phyloP scores from a whole-genome alignment of 2,329 filamentous ascomycete species.

The Lachnellula subtilissima region DNA sequence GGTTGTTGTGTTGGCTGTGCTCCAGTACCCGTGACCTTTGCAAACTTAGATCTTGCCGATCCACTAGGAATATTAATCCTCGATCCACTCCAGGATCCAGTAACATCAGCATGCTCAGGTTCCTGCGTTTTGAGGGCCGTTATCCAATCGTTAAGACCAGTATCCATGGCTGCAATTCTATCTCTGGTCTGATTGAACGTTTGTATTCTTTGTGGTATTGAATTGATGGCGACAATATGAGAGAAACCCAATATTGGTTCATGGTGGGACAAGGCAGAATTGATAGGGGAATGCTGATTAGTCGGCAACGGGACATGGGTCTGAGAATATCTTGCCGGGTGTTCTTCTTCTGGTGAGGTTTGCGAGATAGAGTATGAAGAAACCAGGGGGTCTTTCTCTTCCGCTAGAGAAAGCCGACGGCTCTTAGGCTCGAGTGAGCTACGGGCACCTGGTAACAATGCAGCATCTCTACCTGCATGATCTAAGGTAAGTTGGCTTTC shows the following conservation, averaged over 20 bases:
- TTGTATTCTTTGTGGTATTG: constrained; percentile 62
- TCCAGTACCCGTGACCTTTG: constrained; percentile 14
- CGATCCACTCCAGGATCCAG: constrained; percentile 14
- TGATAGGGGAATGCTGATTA: constrained; percentile 14
- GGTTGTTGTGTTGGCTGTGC: constrained; percentile 37
- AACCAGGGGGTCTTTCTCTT: constrained; percentile 41
- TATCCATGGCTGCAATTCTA: constrained; percentile 67
- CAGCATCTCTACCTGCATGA: constrained; percentile 14
- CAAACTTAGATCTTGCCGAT: constrained; percentile 20
- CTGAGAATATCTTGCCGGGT: constrained; percentile 30
- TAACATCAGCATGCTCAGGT: constrained; percentile 43
- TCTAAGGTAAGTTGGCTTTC: constrained; percentile 1
- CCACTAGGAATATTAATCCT: constrained; percentile 12
- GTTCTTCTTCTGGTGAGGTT: constrained; percentile 37
- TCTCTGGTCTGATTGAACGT: constrained; percentile 69
- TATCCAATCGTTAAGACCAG: constrained; percentile 64
- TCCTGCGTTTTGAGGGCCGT: constrained; percentile 40
- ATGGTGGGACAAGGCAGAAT: constrained; percentile 7
- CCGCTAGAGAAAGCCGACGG: constrained; percentile 37
- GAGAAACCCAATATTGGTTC: constrained; percentile 47
- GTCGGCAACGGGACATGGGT: constrained; percentile 14
- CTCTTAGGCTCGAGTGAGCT: constrained; percentile 2
- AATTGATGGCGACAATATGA: constrained; percentile 69
- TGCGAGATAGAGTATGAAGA: constrained; percentile 35
- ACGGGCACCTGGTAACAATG: constrained; percentile 9